A percentile compares a stretch with the other conserved stretches of the same genome.
phyloP scores from a whole-genome alignment of 1,284 basidiomycete genomes.

The Fomitiporia mediterranea region DNA sequence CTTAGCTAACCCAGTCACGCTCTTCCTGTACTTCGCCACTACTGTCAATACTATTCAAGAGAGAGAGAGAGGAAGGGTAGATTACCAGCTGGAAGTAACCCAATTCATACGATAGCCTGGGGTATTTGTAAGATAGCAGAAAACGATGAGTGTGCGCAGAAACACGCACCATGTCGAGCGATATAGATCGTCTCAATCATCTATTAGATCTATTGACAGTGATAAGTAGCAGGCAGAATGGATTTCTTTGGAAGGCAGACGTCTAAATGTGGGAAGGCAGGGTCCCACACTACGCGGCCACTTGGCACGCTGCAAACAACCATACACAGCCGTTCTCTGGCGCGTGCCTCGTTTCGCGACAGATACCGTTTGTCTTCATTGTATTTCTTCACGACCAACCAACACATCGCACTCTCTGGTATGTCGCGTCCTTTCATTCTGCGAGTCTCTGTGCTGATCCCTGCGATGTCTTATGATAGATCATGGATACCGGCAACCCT shows the following conservation, averaged over 20 bases:
- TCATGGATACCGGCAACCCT: slow-evolving; percentile 59
- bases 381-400: not conserved
- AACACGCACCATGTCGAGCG: slow-evolving; percentile 63
- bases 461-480: not conserved
- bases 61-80: not conserved
- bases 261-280: not conserved
- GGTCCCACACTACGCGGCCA: not conserved
- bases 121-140: not conserved
- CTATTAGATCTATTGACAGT: not conserved
- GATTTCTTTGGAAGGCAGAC: not conserved
- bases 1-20: slow-evolving; percentile 64
- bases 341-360: slow-evolving; percentile 1
- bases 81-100: slow-evolving; percentile 61
- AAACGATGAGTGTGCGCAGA: not conserved
- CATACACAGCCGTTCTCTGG: slow-evolving; percentile 6
- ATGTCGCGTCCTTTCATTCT: not conserved
- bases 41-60: slow-evolving; percentile 5
- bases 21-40: slow-evolving; percentile 42
- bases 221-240: not conserved
- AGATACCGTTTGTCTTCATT: slow-evolving; percentile 18
- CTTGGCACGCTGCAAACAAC: slow-evolving; percentile 2
- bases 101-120: slow-evolving; percentile 69
- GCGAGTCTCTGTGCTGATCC: not conserved
- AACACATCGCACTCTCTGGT: slow-evolving; percentile 5
- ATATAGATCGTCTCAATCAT: slow-evolving; percentile 72